These are phyloP conservation scores for Cardamine occulta DNA, from an alignment of 345 rosid species.

Conservation along the genomic window DNA sequence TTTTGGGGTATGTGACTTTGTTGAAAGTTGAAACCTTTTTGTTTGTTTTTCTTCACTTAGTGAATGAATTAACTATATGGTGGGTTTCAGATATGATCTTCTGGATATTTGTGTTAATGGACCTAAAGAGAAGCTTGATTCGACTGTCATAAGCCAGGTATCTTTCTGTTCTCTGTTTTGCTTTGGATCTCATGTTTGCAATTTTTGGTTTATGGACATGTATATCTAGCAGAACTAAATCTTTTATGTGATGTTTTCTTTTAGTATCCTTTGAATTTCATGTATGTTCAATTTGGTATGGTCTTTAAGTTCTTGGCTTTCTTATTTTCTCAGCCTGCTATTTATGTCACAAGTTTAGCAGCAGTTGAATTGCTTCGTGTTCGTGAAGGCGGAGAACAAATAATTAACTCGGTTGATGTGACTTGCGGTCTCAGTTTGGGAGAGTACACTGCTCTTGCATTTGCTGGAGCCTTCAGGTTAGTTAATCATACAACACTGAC, in stretches of 20 bases:
- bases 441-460: conserved; percentile 96
- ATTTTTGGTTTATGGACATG: background rate
- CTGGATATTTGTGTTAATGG: conserved; percentile 87
- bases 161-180: conserved; percentile 9
- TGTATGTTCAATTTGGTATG: background rate
- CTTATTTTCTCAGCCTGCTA: conserved; percentile 78
- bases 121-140: conserved; percentile 94
- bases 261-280: background rate
- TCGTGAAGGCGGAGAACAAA: conserved; percentile 82
- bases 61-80: conserved; percentile 16
- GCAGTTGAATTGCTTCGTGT: conserved; percentile 91
- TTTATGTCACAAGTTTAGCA: conserved; percentile 97
- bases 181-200: background rate
- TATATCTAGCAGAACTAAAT: background rate
- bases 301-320: conserved; percentile 9
- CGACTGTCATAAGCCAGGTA: conserved; percentile 98
- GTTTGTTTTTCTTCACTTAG: conserved; percentile 8
- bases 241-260: background rate
- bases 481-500: conserved; percentile 12
- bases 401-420: conserved; percentile 89
- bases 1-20: conserved; percentile 58
- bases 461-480: conserved; percentile 95
- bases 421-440: conserved; percentile 98
- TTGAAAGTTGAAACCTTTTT: conserved; percentile 2
- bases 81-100: conserved; percentile 76